Base-by-base conservation (phyloP, 768 basidiomycete species). In the Sarcomyxa edulis region DNA sequence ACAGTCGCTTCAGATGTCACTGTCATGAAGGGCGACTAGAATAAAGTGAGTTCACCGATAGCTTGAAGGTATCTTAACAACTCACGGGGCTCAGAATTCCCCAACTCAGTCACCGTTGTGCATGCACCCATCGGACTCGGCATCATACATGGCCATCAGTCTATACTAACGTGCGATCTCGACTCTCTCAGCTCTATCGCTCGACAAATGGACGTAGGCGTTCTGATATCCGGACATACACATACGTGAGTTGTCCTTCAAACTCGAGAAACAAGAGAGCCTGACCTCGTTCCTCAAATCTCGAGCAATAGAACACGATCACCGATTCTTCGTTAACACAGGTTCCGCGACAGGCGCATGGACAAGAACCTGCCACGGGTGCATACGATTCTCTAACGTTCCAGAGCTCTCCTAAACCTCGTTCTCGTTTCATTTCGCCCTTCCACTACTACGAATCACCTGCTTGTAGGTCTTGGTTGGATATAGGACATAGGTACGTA, bases 151-250 rank as follows among this genome's bases (percentile, higher is more conserved):
- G 95, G 94, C 0, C 90, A 95, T 61, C 93, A 97, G 58, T 83
- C 77, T 52, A 76, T 96, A 27, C 94, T 94, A 1, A 80, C 83
- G 0, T 95, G 93, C 10, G 92, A 95, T 55, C 69, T 91, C 3
- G 92, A 95, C 53, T 82, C n/a, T n/a, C n/a, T n/a, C n/a, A n/a
- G n/a, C n/a, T n/a, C n/a, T n/a, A n/a, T n/a, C n/a, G n/a, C n/a
- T 87, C 67, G 95, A 24, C 91, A 94, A 62, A 91, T 98, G 87
- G 94, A 97, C 56, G 95, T 96, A 3, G 95, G 98, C 52, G 91
- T 98, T 1, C 70, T 98, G 23, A 64, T 97, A n/a, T 88, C 84
- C 3, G 95, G 95, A 0, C 92, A 91, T 51, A 98, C 95, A 0
- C 93, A 96, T 61, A 80, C 78, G 93, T 94, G 53, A 55, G 86